Percentiles rank a stretch among this genome's conserved stretches.
These are phyloP conservation scores for Barnettozyma pratensis DNA, from an alignment of 805 yeast genomes.

Conservation along the genomic window DNA sequence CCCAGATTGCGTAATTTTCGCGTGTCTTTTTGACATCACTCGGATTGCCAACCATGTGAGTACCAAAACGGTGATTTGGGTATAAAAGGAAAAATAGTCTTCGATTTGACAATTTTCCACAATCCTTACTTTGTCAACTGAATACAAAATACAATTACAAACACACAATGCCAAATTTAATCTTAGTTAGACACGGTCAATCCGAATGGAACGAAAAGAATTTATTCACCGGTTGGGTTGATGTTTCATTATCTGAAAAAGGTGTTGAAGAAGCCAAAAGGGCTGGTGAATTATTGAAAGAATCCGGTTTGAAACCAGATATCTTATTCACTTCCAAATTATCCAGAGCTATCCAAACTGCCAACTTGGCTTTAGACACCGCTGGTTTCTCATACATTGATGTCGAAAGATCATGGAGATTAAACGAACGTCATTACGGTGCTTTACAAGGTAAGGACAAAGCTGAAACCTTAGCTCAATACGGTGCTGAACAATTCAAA, in stretches of 20 bases:
- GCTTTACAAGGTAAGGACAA: conserved; percentile 98
- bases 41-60: background rate
- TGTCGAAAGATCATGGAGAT: conserved; percentile 94
- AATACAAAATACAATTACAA: background rate
- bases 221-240: conserved; percentile 99
- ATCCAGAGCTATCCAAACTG: conserved; percentile 95
- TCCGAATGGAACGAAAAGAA: conserved; percentile 98
- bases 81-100: too few species aligned
- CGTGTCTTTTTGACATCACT: background rate
- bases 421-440: conserved; percentile 99
- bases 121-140: background rate
- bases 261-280: conserved; percentile 89
- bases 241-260: conserved; percentile 73
- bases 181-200: conserved; percentile 98
- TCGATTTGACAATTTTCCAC: too few species aligned
- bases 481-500: conserved; percentile 91
- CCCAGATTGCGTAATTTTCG: background rate
- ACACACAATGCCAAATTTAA: conserved; percentile 54
- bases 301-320: conserved; percentile 81
- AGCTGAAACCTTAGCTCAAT: conserved; percentile 83
- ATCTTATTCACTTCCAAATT: conserved; percentile 86
- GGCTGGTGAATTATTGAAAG: conserved; percentile 90
- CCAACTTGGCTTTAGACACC: conserved; percentile 83
- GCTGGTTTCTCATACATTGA: conserved; percentile 91
- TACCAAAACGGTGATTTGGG: background rate